Evolutionary conservation across 805 yeast species (phyloP).

Genomic region (Naumovozyma baii): DNA sequence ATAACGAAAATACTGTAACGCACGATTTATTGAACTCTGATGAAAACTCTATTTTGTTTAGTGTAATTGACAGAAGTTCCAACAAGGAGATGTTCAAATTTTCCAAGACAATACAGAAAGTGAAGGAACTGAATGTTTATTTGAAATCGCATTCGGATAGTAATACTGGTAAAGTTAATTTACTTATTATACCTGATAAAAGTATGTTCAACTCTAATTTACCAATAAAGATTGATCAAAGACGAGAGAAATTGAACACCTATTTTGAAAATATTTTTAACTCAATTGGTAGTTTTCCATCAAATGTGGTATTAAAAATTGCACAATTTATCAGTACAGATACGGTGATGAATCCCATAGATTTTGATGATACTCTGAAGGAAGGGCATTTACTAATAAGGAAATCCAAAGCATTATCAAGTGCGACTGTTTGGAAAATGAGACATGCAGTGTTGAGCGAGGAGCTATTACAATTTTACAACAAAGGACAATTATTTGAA

Average conservation of each 20-base stretch:
- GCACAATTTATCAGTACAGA: constrained; percentile 62
- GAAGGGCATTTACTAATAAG: constrained; percentile 60
- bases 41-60: constrained; percentile 37
- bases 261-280: constrained; percentile 50
- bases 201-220: constrained; percentile 40
- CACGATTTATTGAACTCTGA: constrained; percentile 29
- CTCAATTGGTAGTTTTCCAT: constrained; percentile 48
- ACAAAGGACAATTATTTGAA: constrained; percentile 45
- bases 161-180: constrained; percentile 14
- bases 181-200: constrained; percentile 60
- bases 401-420: constrained; percentile 42
- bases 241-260: constrained; percentile 46
- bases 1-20: constrained; percentile 40
- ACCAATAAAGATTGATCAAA: constrained; percentile 55
- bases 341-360: constrained; percentile 52
- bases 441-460: constrained; percentile 62
- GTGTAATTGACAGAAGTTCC: constrained; percentile 52
- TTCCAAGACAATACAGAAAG: constrained; percentile 50
- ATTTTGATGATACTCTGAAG: constrained; percentile 41
- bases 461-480: constrained; percentile 46
- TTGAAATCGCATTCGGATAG: constrained; percentile 43
- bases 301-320: constrained; percentile 39
- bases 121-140: constrained; percentile 51
- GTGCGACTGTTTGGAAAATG: constrained; percentile 57
- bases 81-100: constrained; percentile 68